phyloP scores from a whole-genome alignment of 2,329 filamentous ascomycete genomes.

The Aphanocladium album region DNA sequence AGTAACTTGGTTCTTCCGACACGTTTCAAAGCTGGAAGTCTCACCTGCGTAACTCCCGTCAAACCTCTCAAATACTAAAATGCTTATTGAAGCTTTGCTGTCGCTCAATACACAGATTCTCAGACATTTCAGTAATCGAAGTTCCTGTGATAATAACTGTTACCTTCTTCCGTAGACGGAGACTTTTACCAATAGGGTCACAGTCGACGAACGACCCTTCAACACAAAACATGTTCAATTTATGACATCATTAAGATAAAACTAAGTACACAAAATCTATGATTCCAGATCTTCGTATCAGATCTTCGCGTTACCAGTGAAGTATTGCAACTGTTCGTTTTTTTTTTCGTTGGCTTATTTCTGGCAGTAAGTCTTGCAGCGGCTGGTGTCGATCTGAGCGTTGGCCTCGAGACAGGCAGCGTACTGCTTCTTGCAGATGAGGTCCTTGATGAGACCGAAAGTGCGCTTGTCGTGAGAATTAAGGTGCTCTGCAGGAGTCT shows the following conservation, averaged over 20 bases:
- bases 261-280: not conserved
- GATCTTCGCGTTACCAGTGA: not conserved
- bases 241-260: not conserved
- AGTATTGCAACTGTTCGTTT: not conserved
- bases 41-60: too few relatives aligned
- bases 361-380: conserved; percentile 1
- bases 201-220: too few relatives aligned
- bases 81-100: too few relatives aligned
- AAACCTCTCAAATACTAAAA: too few relatives aligned
- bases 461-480: conserved; percentile 8
- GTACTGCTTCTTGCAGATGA: conserved; percentile 12
- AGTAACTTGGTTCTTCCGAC: too few relatives aligned
- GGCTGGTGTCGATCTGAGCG: not conserved
- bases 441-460: conserved; percentile 1
- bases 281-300: not conserved
- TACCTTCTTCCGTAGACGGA: too few relatives aligned
- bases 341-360: not conserved
- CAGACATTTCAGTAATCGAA: too few relatives aligned
- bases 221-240: not conserved
- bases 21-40: too few relatives aligned
- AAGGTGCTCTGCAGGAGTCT: not conserved
- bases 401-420: conserved; percentile 10
- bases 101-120: too few relatives aligned
- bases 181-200: too few relatives aligned
- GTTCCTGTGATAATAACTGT: too few relatives aligned